These are phyloP conservation scores for Haematococcus sp. DNA, from an alignment of 139 green algal species.

Conservation along the genomic window DNA sequence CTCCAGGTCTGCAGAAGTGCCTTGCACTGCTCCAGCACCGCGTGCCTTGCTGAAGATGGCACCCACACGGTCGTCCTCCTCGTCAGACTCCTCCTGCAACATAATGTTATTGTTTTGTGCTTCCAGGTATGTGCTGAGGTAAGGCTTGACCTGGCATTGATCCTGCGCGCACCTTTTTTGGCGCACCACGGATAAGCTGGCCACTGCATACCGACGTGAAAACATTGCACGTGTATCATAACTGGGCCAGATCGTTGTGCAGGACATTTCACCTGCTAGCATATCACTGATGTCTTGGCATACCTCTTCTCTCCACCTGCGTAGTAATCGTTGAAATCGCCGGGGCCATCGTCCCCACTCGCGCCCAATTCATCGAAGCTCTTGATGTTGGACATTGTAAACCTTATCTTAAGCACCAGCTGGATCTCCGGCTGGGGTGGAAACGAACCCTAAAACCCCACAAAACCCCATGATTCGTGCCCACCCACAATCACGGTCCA, in stretches of 20 bases:
- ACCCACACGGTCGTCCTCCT: conserved; percentile 42
- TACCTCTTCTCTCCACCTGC: conserved; percentile 81
- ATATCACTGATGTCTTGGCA: not conserved
- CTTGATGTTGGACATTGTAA: conserved; percentile 49
- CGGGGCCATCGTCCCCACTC: conserved; percentile 32
- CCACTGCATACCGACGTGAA: conserved; percentile 35
- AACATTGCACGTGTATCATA: not conserved
- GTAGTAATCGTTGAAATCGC: conserved; percentile 79
- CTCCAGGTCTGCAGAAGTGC: conserved; percentile 52
- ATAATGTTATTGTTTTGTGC: no score
- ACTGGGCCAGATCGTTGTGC: not conserved
- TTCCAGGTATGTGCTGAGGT: conserved; percentile 14
- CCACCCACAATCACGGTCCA: no score
- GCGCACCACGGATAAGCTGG: conserved; percentile 63
- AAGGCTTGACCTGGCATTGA: not conserved
- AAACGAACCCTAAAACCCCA: no score
- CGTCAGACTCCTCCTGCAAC: conserved; percentile 8
- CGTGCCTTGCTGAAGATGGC: conserved; percentile 65
- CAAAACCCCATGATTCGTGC: no score
- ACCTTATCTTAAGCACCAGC: no score
- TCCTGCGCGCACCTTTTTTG: conserved; percentile 14
- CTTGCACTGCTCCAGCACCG: conserved; percentile 52
- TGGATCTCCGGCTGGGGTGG: no score
- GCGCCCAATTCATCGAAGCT: conserved; percentile 50
- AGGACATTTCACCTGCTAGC: no score